A percentile compares a stretch with the other conserved stretches of the same genome.
These are phyloP conservation scores for Funneliformis mosseae DNA, from an alignment of 192 early-diverging fungal species.

Conservation along the genomic window DNA sequence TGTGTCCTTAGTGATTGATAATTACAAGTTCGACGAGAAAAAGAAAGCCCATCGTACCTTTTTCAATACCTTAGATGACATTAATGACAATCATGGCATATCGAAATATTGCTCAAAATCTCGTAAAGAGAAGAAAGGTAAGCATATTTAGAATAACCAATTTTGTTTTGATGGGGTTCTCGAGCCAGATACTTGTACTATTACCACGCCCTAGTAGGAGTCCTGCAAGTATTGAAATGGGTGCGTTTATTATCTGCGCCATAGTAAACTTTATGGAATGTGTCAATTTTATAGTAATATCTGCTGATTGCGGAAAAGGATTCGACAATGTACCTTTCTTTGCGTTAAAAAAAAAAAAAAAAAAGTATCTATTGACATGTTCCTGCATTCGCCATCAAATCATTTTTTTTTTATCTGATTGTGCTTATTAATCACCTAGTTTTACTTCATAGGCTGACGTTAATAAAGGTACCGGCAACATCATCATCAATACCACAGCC, in stretches of 20 bases:
- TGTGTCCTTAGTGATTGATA: constrained; percentile 2
- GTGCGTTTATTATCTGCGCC: constrained; percentile 25
- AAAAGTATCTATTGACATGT: constrained; percentile 4
- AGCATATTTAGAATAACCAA: constrained; percentile 15
- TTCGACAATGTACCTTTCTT: background rate
- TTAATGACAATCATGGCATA: background rate
- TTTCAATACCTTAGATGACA: background rate
- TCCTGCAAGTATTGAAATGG: constrained; percentile 29
- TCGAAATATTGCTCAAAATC: constrained; percentile 11
- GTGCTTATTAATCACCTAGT: constrained; percentile 11
- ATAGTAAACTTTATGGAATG: constrained; percentile 27
- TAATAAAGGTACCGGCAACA: constrained; percentile 1
- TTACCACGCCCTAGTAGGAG: constrained; percentile 1
- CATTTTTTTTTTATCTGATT: constrained; percentile 28
- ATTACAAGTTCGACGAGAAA: constrained; percentile 2
- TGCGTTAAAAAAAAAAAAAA: background rate
- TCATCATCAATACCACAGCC: background rate
- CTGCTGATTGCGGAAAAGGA: constrained; percentile 16
- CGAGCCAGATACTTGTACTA: constrained; percentile 28
- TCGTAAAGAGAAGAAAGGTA: constrained; percentile 21
- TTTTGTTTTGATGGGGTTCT: constrained; percentile 9
- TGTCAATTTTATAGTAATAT: constrained; percentile 21
- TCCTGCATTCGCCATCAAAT: constrained; percentile 24
- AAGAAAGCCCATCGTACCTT: background rate
- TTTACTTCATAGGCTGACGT: constrained; percentile 13